Evolutionary conservation across 768 basidiomycete genomes (phyloP).

Genomic region (Podaxis sp.): DNA sequence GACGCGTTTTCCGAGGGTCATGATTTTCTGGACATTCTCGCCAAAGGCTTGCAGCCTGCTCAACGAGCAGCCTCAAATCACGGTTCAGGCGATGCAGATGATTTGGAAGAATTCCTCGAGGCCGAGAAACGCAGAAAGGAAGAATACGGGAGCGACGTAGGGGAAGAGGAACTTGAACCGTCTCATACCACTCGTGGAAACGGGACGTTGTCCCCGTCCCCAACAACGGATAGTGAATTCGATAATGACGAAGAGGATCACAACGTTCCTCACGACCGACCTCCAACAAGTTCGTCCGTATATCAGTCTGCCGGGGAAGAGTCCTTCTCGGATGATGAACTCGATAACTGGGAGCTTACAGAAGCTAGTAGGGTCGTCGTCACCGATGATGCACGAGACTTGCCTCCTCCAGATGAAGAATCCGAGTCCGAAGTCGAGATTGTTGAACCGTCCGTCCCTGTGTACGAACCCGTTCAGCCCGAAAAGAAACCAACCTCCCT

Average conservation of each 20-base stretch:
- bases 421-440: slow-evolving; percentile 29
- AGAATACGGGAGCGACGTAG: slow-evolving; percentile 44
- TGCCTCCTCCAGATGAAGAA: slow-evolving; percentile 7
- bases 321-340: slow-evolving; percentile 45
- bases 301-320: slow-evolving; percentile 8
- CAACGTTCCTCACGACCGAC: background rate
- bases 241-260: slow-evolving; percentile 12
- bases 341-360: slow-evolving; percentile 34
- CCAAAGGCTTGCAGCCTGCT: slow-evolving; percentile 25
- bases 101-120: slow-evolving; percentile 64
- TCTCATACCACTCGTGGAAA: slow-evolving; percentile 15
- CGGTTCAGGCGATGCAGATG: slow-evolving; percentile 48
- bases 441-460: slow-evolving; percentile 20
- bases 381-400: slow-evolving; percentile 18
- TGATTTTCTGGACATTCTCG: slow-evolving; percentile 26
- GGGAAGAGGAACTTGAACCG: slow-evolving; percentile 29
- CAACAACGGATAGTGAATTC: background rate
- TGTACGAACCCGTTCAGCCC: background rate
- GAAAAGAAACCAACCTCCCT: background rate
- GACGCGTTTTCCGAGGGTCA: slow-evolving; percentile 44
- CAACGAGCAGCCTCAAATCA: slow-evolving; percentile 17
- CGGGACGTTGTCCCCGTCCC: slow-evolving; percentile 9
- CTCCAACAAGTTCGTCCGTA: background rate
- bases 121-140: slow-evolving; percentile 56
- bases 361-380: slow-evolving; percentile 39